These are phyloP conservation scores for Yamadazyma mexicana DNA, from an alignment of 1,139 yeast genomes.

Conservation along the genomic window DNA sequence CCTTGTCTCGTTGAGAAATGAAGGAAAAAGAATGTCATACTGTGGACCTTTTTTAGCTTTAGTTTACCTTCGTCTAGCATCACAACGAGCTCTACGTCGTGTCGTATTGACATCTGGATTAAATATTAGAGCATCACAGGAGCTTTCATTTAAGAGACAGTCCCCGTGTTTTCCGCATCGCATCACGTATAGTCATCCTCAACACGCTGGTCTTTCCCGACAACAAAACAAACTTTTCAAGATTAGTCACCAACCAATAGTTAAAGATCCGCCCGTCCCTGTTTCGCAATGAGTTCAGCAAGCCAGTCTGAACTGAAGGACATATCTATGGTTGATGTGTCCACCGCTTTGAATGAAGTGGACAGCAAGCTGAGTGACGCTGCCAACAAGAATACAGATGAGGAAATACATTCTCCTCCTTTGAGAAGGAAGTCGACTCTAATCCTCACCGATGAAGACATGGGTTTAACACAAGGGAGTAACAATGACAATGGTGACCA, in stretches of 20 bases:
- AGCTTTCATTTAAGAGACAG: too few species aligned
- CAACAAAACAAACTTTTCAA: too few species aligned
- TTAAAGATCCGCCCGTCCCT: too few species aligned
- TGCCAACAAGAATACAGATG: constrained; percentile 3
- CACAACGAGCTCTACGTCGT: too few species aligned
- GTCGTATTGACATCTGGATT: too few species aligned
- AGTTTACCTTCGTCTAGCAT: too few species aligned
- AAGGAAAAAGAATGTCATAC: neutral
- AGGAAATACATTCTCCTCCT: constrained; percentile 19
- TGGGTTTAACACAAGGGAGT: constrained; percentile 26
- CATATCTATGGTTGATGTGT: constrained; percentile 45
- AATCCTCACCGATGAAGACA: constrained; percentile 46
- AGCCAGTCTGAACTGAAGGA: constrained; percentile 12
- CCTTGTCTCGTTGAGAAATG: constrained; percentile 2
- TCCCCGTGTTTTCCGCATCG: neutral
- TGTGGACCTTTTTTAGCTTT: too few species aligned
- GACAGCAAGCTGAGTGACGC: constrained; percentile 21
- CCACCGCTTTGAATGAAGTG: constrained; percentile 24
- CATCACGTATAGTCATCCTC: neutral
- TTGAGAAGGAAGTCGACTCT: constrained; percentile 42
- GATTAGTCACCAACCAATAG: too few species aligned
- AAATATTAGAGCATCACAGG: too few species aligned
- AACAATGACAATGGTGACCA: constrained; percentile 11
- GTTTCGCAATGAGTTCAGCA: constrained; percentile 3
- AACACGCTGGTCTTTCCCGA: neutral